Conservation (phyloP, 129 eudicot species). For the Scalesia atractyloides region DNA sequence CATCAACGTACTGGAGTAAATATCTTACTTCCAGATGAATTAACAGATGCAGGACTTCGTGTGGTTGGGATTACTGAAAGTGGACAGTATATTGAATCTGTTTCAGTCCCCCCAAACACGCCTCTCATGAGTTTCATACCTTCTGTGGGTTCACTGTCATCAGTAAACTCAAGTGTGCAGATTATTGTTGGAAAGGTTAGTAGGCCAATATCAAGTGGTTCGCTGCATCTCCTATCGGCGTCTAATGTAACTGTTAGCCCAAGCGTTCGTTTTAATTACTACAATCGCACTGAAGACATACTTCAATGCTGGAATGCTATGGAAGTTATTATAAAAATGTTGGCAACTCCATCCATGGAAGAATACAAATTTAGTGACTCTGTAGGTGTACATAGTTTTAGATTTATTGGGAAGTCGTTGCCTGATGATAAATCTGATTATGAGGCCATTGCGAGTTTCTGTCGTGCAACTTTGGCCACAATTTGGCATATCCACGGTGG, state of each 20-base stretch:
- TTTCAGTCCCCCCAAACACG: slow-evolving; percentile 4
- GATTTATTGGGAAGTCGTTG: slow-evolving; percentile 8
- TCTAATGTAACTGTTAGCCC: slow-evolving; percentile 22
- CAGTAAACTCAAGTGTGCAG: slow-evolving; percentile 8
- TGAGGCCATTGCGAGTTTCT: slow-evolving; percentile 11
- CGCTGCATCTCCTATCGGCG: not conserved
- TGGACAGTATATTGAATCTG: slow-evolving; percentile 11
- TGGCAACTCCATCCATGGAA: slow-evolving; percentile 34
- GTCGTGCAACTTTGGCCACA: slow-evolving; percentile 32
- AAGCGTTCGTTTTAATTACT: slow-evolving; percentile 23
- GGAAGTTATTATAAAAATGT: slow-evolving; percentile 14
- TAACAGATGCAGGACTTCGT: slow-evolving; percentile 9
- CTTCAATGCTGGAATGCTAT: slow-evolving; percentile 20
- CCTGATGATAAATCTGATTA: slow-evolving; percentile 11
- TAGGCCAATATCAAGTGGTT: slow-evolving; percentile 19
- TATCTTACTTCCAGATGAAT: slow-evolving; percentile 14
- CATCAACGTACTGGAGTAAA: slow-evolving; percentile 22
- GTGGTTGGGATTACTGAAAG: slow-evolving; percentile 26
- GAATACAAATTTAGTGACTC: slow-evolving; percentile 31
- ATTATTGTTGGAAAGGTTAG: slow-evolving; percentile 13
- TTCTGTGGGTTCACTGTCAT: slow-evolving; percentile 13
- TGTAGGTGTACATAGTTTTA: slow-evolving; percentile 14
- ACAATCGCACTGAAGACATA: slow-evolving; percentile 18
- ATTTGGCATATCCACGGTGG: slow-evolving; percentile 48
- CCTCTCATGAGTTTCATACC: slow-evolving; percentile 21